Evolutionary conservation across 306 rosid species (phyloP), one percentile per base, ranked within the genome.

Genomic region (Cucumis melo): DNA sequence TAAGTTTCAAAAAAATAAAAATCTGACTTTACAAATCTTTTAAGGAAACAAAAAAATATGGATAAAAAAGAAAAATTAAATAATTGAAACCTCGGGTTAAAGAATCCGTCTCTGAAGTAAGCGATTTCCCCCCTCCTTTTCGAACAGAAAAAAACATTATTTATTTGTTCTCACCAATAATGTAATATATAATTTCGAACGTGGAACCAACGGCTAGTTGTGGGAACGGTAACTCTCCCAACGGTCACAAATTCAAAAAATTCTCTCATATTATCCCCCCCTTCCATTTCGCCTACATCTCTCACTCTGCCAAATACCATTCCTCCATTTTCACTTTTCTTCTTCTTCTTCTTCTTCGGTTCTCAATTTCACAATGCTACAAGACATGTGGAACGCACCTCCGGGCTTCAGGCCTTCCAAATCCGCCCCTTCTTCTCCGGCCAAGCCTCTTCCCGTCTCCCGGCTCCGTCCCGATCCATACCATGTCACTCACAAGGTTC

Each of bases 371-470:
- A 84, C 46, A 57, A 93, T 91, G 92, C 77, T 87, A 89, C 94
- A 93, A 78, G 98, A 95, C 8, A 85, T 85, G 96, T 90, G 99
- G 98, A 95, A 89, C 75, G 99, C 88, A 80, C 93, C 97, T 0
- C 99, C 96, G 7, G 96, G 99, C 78, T 90, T 92, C 82, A 83
- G 98, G 84, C 96, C 98, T 61, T 84, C 98, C 32, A 94, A 94
- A 62, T 95, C 98, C 0, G 99, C 99, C 60, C 99, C 99, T 64
- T 92, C 92, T 57, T 95, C 99, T 1, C 99, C 98, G 4, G 98
- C 99, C 8, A 95, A 95, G 84, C 97, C 98, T 70, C 85, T 90
- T 7, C 90, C 85, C 1, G 85, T 95, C 61, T 77, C 74, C 0
- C 80, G 99, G 84, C 88, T 95, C 14, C 92, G 93, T 0, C 92